Base-by-base conservation (phyloP, 257 asterid genomes). In the Solanum medicagineum region DNA sequence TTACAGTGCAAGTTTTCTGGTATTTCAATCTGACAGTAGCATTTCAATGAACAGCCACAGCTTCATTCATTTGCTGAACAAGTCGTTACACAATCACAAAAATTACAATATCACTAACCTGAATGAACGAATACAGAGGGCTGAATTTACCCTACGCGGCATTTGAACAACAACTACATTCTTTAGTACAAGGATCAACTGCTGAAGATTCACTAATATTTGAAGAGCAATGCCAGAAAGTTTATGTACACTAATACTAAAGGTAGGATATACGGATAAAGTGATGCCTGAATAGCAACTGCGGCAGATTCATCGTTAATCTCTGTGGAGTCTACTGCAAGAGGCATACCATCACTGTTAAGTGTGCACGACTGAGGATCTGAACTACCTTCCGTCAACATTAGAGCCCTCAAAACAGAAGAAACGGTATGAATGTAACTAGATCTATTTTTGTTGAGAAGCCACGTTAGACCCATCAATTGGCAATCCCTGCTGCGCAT, bases 401-500 rank as follows among this genome's bases (percentile, higher is more conserved):
- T 94, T 73, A 96, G 90, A 26, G 97, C 95, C 87, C 99, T 89
- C 73, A 96, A 86, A 90, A 94, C 98, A n/a, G 95, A 92, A 32
- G 99, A 92, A 6, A 93, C 98, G 1, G 94, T 96, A 47, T 90
- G 95, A 66, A 96, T 93, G 79, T 96, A 96, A 42, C 90, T 91
- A 10, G 92, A 71, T 45, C 97, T 87, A 89, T 96, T 88, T 90
- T 93, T 94, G 92, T 94, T 89, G 80, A 94, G 96, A 69, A 96
- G 98, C 99, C 99, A 96, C 2, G 97, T 91, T 57, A 96, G 86
- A 29, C 99, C 99, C 98, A 96, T 96, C 53, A 96, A 89, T 88
- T 93, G 92, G 20, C 98, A 96, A 87, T 96, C 99, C 54, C 77
- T 91, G 88, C 85, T 90, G 75, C 89, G 94, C 94, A 94, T 93